These are phyloP conservation scores for Apophysomyces trapeziformis DNA, from an alignment of 371 early-diverging fungal species.

Conservation along the genomic window DNA sequence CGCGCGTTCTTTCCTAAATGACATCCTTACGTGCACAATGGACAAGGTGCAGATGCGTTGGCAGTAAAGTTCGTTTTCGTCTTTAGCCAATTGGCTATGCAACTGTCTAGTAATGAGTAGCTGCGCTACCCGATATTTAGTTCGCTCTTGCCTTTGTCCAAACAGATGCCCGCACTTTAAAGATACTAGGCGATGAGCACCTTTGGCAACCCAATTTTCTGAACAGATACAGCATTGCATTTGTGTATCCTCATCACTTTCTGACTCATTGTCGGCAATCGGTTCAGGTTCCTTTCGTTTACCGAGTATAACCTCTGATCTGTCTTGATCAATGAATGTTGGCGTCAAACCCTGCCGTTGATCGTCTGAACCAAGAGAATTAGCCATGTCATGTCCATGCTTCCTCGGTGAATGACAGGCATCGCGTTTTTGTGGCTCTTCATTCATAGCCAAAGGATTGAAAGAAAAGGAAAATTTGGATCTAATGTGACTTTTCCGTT, in stretches of 20 bases:
- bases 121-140: not conserved
- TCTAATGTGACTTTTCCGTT: not conserved
- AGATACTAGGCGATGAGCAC: constrained; percentile 13
- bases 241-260: not conserved
- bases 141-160: constrained; percentile 9
- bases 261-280: not conserved
- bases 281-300: not conserved
- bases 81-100: constrained; percentile 11
- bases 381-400: not conserved
- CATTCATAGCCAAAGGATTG: not conserved
- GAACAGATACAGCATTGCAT: constrained; percentile 15
- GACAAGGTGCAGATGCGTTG: constrained; percentile 9
- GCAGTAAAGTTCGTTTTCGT: constrained; percentile 3
- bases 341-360: not conserved
- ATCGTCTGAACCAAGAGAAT: not conserved
- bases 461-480: not conserved
- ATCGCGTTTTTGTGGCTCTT: not conserved
- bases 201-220: constrained; percentile 12
- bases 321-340: not conserved
- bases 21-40: constrained; percentile 11
- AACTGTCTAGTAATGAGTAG: constrained; percentile 3
- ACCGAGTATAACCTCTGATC: not conserved
- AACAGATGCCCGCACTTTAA: constrained; percentile 15
- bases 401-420: not conserved
- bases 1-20: not conserved